Conservation (phyloP, 805 yeast species). For the Candida arabinofermentans region DNA sequence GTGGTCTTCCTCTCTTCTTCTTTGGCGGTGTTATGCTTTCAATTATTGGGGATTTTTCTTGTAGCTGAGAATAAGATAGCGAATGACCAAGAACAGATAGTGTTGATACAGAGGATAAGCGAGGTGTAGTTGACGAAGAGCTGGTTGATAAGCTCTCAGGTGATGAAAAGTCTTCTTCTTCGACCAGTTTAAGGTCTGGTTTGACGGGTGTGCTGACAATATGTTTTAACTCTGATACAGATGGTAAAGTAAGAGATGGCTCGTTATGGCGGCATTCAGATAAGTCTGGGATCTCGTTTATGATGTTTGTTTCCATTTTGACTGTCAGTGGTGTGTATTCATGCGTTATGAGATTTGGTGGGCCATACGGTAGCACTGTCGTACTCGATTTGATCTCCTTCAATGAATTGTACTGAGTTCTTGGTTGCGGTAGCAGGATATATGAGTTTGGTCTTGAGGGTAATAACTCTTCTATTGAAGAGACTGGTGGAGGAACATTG, state of each 20-base stretch:
- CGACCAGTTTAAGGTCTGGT: no score
- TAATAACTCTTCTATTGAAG: constrained; percentile 7
- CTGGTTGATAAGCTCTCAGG: neutral
- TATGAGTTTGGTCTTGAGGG: constrained; percentile 9
- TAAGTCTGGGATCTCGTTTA: no score
- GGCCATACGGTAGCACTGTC: constrained; percentile 1
- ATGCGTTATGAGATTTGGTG: neutral
- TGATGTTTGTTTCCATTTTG: neutral
- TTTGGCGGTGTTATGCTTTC: constrained; percentile 4
- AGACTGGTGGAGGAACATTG: constrained; percentile 13
- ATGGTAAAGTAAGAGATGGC: no score
- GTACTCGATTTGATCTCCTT: constrained; percentile 4
- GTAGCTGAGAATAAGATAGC: neutral
- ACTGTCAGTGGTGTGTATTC: neutral
- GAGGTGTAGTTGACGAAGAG: neutral
- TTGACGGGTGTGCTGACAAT: no score
- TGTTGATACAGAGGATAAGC: neutral
- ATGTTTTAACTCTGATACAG: no score
- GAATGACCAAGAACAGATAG: neutral
- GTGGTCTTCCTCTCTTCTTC: constrained; percentile 25
- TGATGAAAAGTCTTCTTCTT: neutral
- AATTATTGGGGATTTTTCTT: no score
- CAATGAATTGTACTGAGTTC: constrained; percentile 7
- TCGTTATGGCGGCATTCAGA: no score
- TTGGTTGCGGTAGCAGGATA: constrained; percentile 15